A percentile compares a stretch with the other conserved stretches of the same genome.
Conservation (phyloP, 2,329 filamentous ascomycete genomes). For the Colletotrichum plurivorum region DNA sequence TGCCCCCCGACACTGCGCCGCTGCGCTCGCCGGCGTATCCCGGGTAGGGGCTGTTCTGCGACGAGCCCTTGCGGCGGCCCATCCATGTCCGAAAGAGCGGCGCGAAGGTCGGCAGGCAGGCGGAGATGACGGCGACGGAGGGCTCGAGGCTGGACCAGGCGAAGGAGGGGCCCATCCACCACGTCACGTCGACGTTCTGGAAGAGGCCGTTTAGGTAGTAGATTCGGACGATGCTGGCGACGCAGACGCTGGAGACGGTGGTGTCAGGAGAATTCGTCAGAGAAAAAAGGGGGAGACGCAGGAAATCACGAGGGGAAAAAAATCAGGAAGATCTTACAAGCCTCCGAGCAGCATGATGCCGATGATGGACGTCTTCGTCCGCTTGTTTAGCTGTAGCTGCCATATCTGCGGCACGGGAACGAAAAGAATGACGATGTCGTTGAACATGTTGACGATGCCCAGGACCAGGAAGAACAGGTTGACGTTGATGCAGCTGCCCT, state of each 20-base stretch:
- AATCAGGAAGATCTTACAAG: conserved; percentile 20
- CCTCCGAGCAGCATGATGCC: conserved; percentile 32
- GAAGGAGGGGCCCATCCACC: conserved; percentile 39
- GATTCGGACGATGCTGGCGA: conserved; percentile 23
- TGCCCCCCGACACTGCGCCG: background rate
- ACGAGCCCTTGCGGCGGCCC: background rate
- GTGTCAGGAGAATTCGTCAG: no score
- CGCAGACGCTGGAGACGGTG: conserved; percentile 3
- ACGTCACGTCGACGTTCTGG: conserved; percentile 27
- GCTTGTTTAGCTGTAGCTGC: conserved; percentile 33
- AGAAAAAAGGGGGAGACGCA: no score
- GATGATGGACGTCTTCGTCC: conserved; percentile 28
- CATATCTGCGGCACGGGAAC: conserved; percentile 34
- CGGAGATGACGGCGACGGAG: conserved; percentile 55
- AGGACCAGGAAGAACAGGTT: conserved; percentile 23
- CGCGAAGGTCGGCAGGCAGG: conserved; percentile 55
- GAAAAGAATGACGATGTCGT: conserved; percentile 36
- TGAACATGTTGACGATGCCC: conserved; percentile 31
- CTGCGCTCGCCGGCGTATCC: background rate
- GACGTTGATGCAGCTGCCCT: conserved; percentile 25
- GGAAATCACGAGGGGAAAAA: background rate
- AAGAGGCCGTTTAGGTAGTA: conserved; percentile 21
- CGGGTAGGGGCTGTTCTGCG: conserved; percentile 2
- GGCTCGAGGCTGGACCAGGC: conserved; percentile 58
- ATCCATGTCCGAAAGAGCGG: conserved; percentile 42